phyloP scores from a whole-genome alignment of 2,329 filamentous ascomycete species.

The Fusarium liriodendri region DNA sequence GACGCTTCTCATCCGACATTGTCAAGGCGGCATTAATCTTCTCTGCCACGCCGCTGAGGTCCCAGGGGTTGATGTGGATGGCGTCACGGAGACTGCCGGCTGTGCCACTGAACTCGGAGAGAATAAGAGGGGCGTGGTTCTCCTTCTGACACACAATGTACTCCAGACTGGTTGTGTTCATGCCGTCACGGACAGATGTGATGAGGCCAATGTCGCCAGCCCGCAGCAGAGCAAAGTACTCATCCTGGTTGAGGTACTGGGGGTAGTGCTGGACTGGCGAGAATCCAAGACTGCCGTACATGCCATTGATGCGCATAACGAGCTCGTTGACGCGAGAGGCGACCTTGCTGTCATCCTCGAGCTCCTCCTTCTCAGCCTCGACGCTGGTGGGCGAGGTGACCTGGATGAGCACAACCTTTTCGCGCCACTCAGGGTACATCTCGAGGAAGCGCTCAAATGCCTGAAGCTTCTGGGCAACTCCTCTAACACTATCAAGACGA shows the following conservation, averaged over 20 bases:
- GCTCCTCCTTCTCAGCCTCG: slow-evolving; percentile 80
- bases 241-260: slow-evolving; percentile 88
- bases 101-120: slow-evolving; percentile 97
- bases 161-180: slow-evolving; percentile 97
- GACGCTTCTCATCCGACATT: slow-evolving; percentile 75
- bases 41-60: slow-evolving; percentile 83
- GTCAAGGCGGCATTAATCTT: slow-evolving; percentile 85
- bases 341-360: slow-evolving; percentile 75
- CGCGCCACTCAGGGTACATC: slow-evolving; percentile 89
- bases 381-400: slow-evolving; percentile 89
- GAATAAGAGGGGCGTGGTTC: slow-evolving; percentile 86
- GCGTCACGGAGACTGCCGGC: slow-evolving; percentile 86
- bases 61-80: slow-evolving; percentile 98
- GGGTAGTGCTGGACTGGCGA: slow-evolving; percentile 95
- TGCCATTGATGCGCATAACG: slow-evolving; percentile 90
- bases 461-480: slow-evolving; percentile 95
- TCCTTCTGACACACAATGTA: slow-evolving; percentile 94
- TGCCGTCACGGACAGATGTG: slow-evolving; percentile 94
- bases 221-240: slow-evolving; percentile 94
- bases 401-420: slow-evolving; percentile 93
- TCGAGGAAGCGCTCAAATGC: slow-evolving; percentile 94
- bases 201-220: slow-evolving; percentile 93
- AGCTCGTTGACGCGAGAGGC: slow-evolving; percentile 91
- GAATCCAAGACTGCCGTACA: slow-evolving; percentile 88
- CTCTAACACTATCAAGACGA: slow-evolving; percentile 90